Conservation (phyloP, 805 yeast genomes). For the Wickerhamiella musiphila region DNA sequence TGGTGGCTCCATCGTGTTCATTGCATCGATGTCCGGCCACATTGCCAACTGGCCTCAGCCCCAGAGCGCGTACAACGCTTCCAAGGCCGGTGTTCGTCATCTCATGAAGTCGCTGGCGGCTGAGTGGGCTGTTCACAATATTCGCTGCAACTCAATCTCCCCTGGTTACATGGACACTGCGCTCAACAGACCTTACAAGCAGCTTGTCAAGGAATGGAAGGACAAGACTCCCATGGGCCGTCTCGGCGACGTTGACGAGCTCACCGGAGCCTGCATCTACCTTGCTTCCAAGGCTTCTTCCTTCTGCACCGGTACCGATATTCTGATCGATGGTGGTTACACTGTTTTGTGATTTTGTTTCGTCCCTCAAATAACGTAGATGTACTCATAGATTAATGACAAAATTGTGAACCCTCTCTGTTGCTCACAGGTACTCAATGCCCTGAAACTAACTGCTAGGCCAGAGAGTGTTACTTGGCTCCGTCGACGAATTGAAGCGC, state of each 20-base stretch:
- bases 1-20: constrained; percentile 42
- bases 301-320: constrained; percentile 50
- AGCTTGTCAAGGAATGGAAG: constrained; percentile 40
- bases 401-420: not conserved
- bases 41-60: constrained; percentile 62
- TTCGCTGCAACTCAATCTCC: constrained; percentile 47
- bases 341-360: constrained; percentile 20
- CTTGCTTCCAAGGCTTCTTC: constrained; percentile 38
- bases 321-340: constrained; percentile 48
- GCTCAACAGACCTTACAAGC: constrained; percentile 40
- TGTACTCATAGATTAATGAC: not conserved
- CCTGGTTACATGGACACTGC: constrained; percentile 62
- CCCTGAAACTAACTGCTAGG: too few species aligned
- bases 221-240: constrained; percentile 48
- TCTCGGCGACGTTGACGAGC: constrained; percentile 55
- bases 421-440: too few species aligned
- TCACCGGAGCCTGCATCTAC: constrained; percentile 48
- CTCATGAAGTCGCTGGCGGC: constrained; percentile 51
- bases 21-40: constrained; percentile 56
- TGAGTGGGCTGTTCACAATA: constrained; percentile 55
- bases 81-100: constrained; percentile 57
- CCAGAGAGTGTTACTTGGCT: too few species aligned
- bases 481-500: too few species aligned
- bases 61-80: constrained; percentile 52
- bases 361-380: constrained; percentile 1